Evolutionary conservation across 2,329 filamentous ascomycete genomes (phyloP).

Genomic region (Thielaviopsis euricoi): DNA sequence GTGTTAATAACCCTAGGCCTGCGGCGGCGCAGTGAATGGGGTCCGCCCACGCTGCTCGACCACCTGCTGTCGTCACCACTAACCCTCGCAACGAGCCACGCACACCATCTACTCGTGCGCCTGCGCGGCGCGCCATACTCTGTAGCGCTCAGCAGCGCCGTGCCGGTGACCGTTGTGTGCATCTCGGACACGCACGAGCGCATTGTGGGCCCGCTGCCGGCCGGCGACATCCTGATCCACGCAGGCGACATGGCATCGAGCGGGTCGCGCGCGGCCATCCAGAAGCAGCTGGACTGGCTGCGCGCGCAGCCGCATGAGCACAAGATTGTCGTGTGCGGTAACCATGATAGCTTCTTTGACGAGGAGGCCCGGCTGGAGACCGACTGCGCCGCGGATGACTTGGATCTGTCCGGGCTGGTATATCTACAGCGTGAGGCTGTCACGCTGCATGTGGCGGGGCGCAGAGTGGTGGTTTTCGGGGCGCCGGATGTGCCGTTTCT

Average conservation of each 20-base stretch:
- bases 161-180: constrained; percentile 60
- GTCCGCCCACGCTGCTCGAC: constrained; percentile 38
- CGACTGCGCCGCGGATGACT: constrained; percentile 14
- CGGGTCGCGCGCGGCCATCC: constrained; percentile 57
- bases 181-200: constrained; percentile 77
- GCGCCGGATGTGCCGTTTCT: constrained; percentile 64
- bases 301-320: constrained; percentile 54
- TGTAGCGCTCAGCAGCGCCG: constrained; percentile 33
- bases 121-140: constrained; percentile 50
- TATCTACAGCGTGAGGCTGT: constrained; percentile 54
- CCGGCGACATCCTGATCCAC: constrained; percentile 76
- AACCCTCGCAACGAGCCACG: constrained; percentile 39
- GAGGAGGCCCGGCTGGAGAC: constrained; percentile 35
- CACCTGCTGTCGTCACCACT: constrained; percentile 53
- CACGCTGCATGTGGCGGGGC: constrained; percentile 42
- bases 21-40: constrained; percentile 30
- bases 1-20: constrained; percentile 29
- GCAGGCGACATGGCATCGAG: constrained; percentile 80
- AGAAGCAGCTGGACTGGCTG: constrained; percentile 75
- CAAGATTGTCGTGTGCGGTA: constrained; percentile 72
- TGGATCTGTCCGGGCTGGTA: constrained; percentile 47
- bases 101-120: constrained; percentile 48
- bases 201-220: constrained; percentile 42
- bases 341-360: constrained; percentile 82
- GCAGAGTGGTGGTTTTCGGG: constrained; percentile 59